Evolutionary conservation across 1,284 basidiomycete genomes (phyloP), one percentile per base, ranked within the genome.

Genomic region (Malassezia caprae): DNA sequence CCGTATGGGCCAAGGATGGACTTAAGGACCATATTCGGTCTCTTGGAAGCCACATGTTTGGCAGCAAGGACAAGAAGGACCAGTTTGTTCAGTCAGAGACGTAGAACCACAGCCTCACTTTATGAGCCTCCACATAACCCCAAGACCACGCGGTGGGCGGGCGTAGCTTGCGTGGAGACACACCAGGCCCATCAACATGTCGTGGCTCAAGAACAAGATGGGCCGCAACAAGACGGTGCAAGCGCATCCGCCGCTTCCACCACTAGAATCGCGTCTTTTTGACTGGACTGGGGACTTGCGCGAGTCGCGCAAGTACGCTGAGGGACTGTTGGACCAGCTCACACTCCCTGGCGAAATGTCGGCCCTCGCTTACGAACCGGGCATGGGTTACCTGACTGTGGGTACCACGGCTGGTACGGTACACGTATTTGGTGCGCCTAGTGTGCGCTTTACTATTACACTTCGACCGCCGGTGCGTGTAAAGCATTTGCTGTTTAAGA

Each of bases 401-500:
- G 53, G 87, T 75, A 77, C 77, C 0, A 60, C 64, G 2, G 67
- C 67, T 28, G 86, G 86, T 0, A 64, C 69, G 2, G 78, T 88
- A 27, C 78, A 82, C 54, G 60, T 88, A 17, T 82, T 82, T 61
- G 87, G 86, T 10, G 78, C 80, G 8, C 81, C 83, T 0, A 80
- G 82, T 1, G 84, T 86, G 1, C 79, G 83, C 52, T 72, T 78
- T 19, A 78, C 75, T 42, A 69, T 87, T 55, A 72, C 76, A 3
- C 69, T 85, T 1, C 79, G 82, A 3, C 78, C 82, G 46, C 76
- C 78, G 8, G 64, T 77, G 27, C 77, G 78, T 28, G 78, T 85
- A 51, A 82, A 81, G 60, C 81, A 84, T 56, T 73, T 88, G 12
- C 78, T 81, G 39, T 85, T 87, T 64, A 82, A 83, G 24, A 65